Evolutionary conservation across 2,329 filamentous ascomycete genomes (phyloP).

Genomic region (Orbilia javanica): DNA sequence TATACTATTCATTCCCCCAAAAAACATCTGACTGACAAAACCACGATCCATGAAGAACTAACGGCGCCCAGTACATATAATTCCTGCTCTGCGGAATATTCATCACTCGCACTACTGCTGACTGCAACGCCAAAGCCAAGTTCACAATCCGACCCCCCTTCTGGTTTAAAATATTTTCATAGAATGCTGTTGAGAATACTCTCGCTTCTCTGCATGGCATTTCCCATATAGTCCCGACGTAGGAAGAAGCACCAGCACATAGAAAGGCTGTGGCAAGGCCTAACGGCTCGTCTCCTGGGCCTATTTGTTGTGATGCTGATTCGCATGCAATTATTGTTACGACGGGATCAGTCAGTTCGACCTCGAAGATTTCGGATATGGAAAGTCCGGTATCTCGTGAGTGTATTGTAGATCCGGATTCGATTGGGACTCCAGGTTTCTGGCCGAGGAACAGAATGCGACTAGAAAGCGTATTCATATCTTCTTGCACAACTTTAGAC

Average conservation of each 20-base stretch:
- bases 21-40: constrained; percentile 3
- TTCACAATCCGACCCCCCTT: not conserved
- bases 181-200: constrained; percentile 3
- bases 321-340: constrained; percentile 3
- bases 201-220: not conserved
- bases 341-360: not conserved
- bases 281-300: not conserved
- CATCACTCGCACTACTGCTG: not conserved
- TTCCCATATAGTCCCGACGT: constrained; percentile 10
- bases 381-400: not conserved
- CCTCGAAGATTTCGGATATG: not conserved
- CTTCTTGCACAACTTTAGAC: not conserved
- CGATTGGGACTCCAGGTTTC: not conserved
- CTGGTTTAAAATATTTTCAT: not conserved
- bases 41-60: constrained; percentile 11
- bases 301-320: constrained; percentile 9
- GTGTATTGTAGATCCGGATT: not conserved
- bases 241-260: constrained; percentile 4
- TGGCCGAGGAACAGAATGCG: not conserved
- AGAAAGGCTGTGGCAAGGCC: not conserved
- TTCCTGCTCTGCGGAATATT: not conserved
- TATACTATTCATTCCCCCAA: not conserved
- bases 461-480: not conserved
- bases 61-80: constrained; percentile 7
- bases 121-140: not conserved